These are phyloP conservation scores for Gastroboletus turbinatus DNA, from an alignment of 1,284 basidiomycete genomes.

Conservation along the genomic window DNA sequence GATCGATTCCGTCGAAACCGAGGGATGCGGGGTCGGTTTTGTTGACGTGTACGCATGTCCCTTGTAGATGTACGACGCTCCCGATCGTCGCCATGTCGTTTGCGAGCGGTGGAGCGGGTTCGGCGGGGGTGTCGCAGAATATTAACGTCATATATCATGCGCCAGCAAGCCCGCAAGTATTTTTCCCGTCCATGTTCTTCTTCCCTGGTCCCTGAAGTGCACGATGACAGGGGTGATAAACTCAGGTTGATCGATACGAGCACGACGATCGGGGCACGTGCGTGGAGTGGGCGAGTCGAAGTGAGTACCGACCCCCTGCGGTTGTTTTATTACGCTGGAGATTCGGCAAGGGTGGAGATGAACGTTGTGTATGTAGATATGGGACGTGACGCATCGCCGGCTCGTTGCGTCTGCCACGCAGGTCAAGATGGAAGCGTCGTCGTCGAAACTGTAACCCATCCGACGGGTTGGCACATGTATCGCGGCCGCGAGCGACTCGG, in stretches of 20 bases:
- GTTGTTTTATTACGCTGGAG: not conserved
- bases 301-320: constrained; percentile 31
- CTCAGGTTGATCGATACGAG: constrained; percentile 50
- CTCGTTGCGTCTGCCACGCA: constrained; percentile 55
- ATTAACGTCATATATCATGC: constrained; percentile 54
- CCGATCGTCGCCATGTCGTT: constrained; percentile 36
- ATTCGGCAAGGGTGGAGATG: not conserved
- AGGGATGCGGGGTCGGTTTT: not conserved
- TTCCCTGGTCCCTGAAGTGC: not conserved
- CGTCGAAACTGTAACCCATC: constrained; percentile 34
- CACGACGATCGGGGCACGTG: constrained; percentile 41
- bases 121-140: constrained; percentile 42
- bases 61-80: constrained; percentile 46
- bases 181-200: not conserved
- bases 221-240: constrained; percentile 42
- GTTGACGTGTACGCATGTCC: not conserved
- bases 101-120: constrained; percentile 26
- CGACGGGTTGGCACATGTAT: not conserved
- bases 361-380: constrained; percentile 44
- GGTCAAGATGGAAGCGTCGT: constrained; percentile 51
- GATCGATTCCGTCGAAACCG: not conserved
- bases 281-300: constrained; percentile 46
- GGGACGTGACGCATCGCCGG: constrained; percentile 50
- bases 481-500: not conserved
- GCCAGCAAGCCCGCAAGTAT: constrained; percentile 46